Evolutionary conservation across 2,329 filamentous ascomycete genomes (phyloP), one percentile per base, ranked within the genome.

Genomic region (Diaporthe sp.): DNA sequence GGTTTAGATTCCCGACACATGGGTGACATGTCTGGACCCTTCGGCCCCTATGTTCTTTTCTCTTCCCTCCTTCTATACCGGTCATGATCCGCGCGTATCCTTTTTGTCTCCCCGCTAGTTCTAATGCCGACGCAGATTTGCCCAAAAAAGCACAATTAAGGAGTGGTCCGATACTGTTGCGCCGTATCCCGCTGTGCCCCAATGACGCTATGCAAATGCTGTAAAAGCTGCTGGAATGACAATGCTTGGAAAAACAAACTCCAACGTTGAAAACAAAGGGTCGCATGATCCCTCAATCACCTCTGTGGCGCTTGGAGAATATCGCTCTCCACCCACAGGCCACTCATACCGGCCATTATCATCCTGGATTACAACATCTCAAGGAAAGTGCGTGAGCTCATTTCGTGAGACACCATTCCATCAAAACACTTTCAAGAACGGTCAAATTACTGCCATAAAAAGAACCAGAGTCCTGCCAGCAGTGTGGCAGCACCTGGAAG

Each of bases 91-190:
- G 32, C 58, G n/a, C 47, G 55, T 47, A 3, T 22, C 55, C 39
- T 37, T 71, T 59, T 71, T 50, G 19, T 25, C 39, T 37, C 25
- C 42, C 55, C 69, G 27, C 30, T 39, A n/a, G 63, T 22, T 71
- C 69, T 71, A 71, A 51, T 63, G 25, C 37, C 47, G 44, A 25
- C 7, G 56, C 30, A 27, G 19, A 51, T 37, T 47, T 22, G 25
- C 30, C 50, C 53, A 19, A 63, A 30, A 71, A 55, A 53, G 42
- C 70, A 61, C 27, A 53, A 63, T 70, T 27, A 75, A 74, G 68
- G 74, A 75, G 74, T 75, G 74, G 72, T 71, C 59, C 55, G 74
- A 75, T 75, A 75, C 74, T 75, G 74, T 61, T 74, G 63, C 74
- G 74, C 74, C 74, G 74, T 75, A 75, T 75, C 74, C 66, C 72